These are phyloP conservation scores for Scheffersomyces quercinus DNA, from an alignment of 1,139 yeast genomes.

Conservation along the genomic window DNA sequence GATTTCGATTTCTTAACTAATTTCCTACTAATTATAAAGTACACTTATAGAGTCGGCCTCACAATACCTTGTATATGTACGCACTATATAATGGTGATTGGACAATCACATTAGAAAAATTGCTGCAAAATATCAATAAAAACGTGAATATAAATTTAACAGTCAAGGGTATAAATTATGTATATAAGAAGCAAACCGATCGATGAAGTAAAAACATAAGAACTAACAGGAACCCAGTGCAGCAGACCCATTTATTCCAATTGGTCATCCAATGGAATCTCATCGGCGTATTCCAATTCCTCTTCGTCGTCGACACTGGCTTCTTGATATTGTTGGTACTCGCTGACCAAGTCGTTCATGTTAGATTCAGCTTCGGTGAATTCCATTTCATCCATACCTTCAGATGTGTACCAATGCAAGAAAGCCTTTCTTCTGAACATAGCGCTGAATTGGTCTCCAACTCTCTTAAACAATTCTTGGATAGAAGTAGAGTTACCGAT, in stretches of 20 bases:
- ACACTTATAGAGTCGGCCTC: too few relatives aligned
- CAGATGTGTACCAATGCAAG: conserved; percentile 93
- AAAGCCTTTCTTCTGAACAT: conserved; percentile 94
- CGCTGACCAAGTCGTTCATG: conserved; percentile 84
- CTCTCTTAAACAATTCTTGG: conserved; percentile 86
- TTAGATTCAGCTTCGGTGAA: conserved; percentile 85
- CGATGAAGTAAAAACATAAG: conserved; percentile 8
- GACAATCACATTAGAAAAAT: conserved; percentile 1
- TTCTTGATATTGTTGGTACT: conserved; percentile 91
- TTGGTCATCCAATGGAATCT: conserved; percentile 58
- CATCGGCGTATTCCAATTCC: conserved; percentile 67
- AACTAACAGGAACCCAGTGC: conserved; percentile 1
- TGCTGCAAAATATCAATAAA: not conserved
- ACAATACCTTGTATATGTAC: too few relatives aligned
- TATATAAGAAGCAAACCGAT: conserved; percentile 14
- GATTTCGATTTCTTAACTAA: too few relatives aligned
- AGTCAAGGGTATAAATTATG: conserved; percentile 17
- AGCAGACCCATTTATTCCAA: conserved; percentile 31
- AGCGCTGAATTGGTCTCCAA: conserved; percentile 85
- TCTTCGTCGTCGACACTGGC: conserved; percentile 75
- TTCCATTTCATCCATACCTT: conserved; percentile 95
- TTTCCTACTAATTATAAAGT: too few relatives aligned
- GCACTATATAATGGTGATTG: not conserved
- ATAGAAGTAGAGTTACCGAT: conserved; percentile 91
- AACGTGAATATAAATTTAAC: conserved; percentile 4